These are phyloP conservation scores for Exophiala sp. DNA, from an alignment of 2,329 filamentous ascomycete genomes.

Conservation along the genomic window DNA sequence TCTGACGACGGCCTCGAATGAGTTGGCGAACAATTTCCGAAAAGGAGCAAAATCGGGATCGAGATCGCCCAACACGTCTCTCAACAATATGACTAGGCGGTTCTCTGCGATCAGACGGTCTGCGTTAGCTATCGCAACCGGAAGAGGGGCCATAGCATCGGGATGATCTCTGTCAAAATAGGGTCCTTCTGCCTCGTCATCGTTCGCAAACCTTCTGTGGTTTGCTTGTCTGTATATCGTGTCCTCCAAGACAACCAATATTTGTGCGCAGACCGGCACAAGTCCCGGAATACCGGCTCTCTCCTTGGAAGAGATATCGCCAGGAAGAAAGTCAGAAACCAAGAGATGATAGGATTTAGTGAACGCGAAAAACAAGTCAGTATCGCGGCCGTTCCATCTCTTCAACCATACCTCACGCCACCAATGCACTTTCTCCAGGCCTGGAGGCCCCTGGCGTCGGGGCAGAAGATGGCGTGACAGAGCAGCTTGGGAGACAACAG, in stretches of 20 bases:
- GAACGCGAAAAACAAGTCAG: conserved; percentile 88
- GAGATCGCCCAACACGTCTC: conserved; percentile 69
- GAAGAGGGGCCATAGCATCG: conserved; percentile 64
- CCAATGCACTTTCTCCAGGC: conserved; percentile 74
- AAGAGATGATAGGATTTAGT: conserved; percentile 83
- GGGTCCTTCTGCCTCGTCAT: conserved; percentile 50
- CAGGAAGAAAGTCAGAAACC: conserved; percentile 67
- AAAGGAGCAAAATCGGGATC: conserved; percentile 52
- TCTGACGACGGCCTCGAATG: conserved; percentile 70
- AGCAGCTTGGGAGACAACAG: conserved; percentile 60
- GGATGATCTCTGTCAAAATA: conserved; percentile 64
- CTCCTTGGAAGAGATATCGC: conserved; percentile 51
- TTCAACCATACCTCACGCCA: conserved; percentile 72
- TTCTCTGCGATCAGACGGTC: conserved; percentile 85
- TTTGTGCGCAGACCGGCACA: conserved; percentile 75
- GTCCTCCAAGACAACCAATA: conserved; percentile 73
- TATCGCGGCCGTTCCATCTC: conserved; percentile 82
- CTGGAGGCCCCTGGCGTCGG: conserved; percentile 63
- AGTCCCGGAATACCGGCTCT: conserved; percentile 70
- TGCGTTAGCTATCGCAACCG: conserved; percentile 65
- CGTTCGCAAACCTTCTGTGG: conserved; percentile 37
- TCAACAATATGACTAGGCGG: conserved; percentile 73
- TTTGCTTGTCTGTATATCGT: conserved; percentile 66
- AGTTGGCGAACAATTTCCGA: conserved; percentile 69
- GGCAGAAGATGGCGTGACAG: conserved; percentile 60